These are phyloP conservation scores for Bipolaris cookei DNA, from an alignment of 2,329 filamentous ascomycete genomes.

Conservation along the genomic window DNA sequence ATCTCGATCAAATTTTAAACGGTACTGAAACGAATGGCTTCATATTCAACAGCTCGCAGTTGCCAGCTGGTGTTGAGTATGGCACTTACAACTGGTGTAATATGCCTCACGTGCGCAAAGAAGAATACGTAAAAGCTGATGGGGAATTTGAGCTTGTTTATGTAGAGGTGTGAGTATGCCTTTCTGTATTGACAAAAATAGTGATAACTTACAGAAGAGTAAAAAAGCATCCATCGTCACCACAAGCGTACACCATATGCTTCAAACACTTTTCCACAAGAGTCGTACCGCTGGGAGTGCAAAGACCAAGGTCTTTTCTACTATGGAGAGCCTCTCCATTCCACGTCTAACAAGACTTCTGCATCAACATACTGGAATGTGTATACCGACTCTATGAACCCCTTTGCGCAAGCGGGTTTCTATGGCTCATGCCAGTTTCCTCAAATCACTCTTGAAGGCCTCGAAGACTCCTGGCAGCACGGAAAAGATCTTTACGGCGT, in stretches of 20 bases:
- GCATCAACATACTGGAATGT: constrained; percentile 70
- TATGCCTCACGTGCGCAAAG: constrained; percentile 78
- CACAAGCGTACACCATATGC: constrained; percentile 85
- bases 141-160: constrained; percentile 71
- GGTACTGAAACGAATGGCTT: constrained; percentile 73
- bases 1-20: constrained; percentile 64
- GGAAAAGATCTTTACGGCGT: constrained; percentile 78
- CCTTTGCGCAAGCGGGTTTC: constrained; percentile 70
- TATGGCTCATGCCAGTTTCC: constrained; percentile 79
- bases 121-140: constrained; percentile 65
- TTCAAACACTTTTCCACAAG: constrained; percentile 75
- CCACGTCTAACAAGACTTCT: constrained; percentile 52
- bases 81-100: constrained; percentile 82
- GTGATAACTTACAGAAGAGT: not conserved
- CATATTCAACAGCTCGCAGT: constrained; percentile 70
- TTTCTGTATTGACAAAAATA: not conserved
- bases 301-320: constrained; percentile 72
- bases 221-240: constrained; percentile 70
- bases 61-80: constrained; percentile 61
- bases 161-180: constrained; percentile 69
- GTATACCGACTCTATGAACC: constrained; percentile 68
- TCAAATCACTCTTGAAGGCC: constrained; percentile 74
- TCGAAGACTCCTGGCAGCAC: constrained; percentile 77
- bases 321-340: constrained; percentile 65
- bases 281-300: constrained; percentile 76